phyloP scores from a whole-genome alignment of 2,329 filamentous ascomycete genomes.

The Alternaria infectoria region DNA sequence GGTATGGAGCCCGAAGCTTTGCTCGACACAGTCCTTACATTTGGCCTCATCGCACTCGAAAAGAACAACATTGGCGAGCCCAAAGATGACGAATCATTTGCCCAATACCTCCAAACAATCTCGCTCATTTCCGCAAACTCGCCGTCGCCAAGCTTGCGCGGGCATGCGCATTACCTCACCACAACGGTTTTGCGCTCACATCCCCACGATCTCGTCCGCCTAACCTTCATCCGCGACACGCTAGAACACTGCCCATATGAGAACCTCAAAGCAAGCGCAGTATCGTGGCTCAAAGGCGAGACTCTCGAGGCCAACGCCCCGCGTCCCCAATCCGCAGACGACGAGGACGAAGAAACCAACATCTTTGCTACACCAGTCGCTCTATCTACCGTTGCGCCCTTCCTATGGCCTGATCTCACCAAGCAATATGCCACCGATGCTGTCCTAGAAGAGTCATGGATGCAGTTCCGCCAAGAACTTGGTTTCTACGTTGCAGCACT shows the following conservation, averaged over 20 bases:
- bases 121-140: constrained; percentile 58
- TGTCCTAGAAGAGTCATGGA: constrained; percentile 41
- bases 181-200: constrained; percentile 60
- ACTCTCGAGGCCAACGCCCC: constrained; percentile 56
- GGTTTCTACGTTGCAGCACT: constrained; percentile 62
- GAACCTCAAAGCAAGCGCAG: constrained; percentile 63
- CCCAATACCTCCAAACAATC: constrained; percentile 58
- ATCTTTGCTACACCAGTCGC: constrained; percentile 58
- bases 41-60: constrained; percentile 59
- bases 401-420: constrained; percentile 59
- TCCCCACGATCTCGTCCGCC: constrained; percentile 57
- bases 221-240: constrained; percentile 62
- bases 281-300: constrained; percentile 67
- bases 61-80: constrained; percentile 55
- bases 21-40: constrained; percentile 60
- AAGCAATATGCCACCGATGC: constrained; percentile 43
- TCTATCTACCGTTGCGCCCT: constrained; percentile 56
- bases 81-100: constrained; percentile 58
- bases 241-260: constrained; percentile 61
- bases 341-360: constrained; percentile 22
- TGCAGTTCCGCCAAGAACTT: constrained; percentile 59
- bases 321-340: constrained; percentile 8
- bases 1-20: constrained; percentile 57
- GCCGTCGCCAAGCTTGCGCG: constrained; percentile 55
- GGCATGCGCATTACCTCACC: constrained; percentile 57